phyloP scores from a whole-genome alignment of 306 rosid species.

The Canavalia ensiformis region DNA sequence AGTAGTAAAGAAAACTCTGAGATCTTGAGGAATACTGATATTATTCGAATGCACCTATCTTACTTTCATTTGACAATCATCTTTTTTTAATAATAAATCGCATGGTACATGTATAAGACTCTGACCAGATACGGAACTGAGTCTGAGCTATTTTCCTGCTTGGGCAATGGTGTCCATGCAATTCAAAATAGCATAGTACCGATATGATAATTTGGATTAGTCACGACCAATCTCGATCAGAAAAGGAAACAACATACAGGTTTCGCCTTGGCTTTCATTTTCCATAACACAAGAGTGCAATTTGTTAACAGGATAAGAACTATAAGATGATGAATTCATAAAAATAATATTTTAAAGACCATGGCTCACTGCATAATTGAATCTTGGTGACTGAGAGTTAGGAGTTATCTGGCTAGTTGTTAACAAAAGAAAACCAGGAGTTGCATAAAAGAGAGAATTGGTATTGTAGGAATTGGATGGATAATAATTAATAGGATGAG shows the following conservation, averaged over 20 bases:
- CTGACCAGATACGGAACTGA: no score
- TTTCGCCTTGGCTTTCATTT: constrained; percentile 84
- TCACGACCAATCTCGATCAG: constrained; percentile 75
- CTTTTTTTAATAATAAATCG: no score
- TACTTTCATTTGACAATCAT: no score
- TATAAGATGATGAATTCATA: constrained; percentile 58
- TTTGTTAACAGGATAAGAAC: constrained; percentile 60
- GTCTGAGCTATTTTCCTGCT: constrained; percentile 57
- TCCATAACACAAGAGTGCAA: constrained; percentile 91
- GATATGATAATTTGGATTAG: constrained; percentile 75
- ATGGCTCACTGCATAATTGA: constrained; percentile 60
- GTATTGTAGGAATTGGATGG: constrained; percentile 57
- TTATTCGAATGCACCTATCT: no score
- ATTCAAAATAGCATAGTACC: constrained; percentile 96
- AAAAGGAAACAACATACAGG: constrained; percentile 98
- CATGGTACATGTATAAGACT: no score
- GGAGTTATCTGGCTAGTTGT: constrained; percentile 71
- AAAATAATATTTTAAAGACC: constrained; percentile 61
- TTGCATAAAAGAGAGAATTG: constrained; percentile 50
- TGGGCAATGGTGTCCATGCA: constrained; percentile 76
- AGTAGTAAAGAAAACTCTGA: no score
- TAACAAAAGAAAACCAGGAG: constrained; percentile 66
- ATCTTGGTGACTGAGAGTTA: constrained; percentile 69
- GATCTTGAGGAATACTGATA: no score
- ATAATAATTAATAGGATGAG: constrained; percentile 64